Evolutionary conservation across 768 basidiomycete genomes (phyloP).

Genomic region (Terana coerulea): DNA sequence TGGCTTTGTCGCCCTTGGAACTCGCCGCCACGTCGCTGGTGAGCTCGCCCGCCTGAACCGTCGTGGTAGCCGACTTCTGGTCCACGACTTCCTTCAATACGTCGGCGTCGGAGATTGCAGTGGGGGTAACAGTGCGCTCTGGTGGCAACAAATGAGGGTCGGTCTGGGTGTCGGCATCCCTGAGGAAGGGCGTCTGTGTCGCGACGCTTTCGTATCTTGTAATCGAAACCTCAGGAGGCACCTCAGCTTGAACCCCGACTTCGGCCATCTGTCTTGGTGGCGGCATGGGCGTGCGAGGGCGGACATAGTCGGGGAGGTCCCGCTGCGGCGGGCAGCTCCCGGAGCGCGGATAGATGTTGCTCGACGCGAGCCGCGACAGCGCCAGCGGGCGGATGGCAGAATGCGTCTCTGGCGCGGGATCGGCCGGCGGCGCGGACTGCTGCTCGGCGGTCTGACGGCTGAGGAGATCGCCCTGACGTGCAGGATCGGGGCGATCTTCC

Average conservation of each 20-base stretch:
- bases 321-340: background rate
- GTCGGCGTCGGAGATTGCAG: background rate
- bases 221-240: background rate
- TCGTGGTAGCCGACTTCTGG: too few relatives aligned
- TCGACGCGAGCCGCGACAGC: background rate
- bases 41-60: too few relatives aligned
- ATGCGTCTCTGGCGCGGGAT: background rate
- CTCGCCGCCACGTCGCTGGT: too few relatives aligned
- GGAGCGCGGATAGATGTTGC: background rate
- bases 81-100: background rate
- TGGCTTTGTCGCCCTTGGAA: too few relatives aligned
- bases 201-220: background rate
- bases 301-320: background rate
- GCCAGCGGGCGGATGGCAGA: background rate
- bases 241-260: background rate
- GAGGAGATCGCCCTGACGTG: constrained; percentile 11
- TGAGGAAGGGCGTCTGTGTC: background rate
- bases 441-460: constrained; percentile 7
- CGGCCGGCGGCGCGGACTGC: background rate
- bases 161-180: background rate
- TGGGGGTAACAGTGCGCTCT: background rate
- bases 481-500: constrained; percentile 10
- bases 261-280: background rate
- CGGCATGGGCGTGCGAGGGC: background rate
- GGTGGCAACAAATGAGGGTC: background rate